Percentiles rank a stretch among this genome's conserved stretches.
Conservation (phyloP, 2,329 filamentous ascomycete genomes). For the Leptographium wingfieldii region DNA sequence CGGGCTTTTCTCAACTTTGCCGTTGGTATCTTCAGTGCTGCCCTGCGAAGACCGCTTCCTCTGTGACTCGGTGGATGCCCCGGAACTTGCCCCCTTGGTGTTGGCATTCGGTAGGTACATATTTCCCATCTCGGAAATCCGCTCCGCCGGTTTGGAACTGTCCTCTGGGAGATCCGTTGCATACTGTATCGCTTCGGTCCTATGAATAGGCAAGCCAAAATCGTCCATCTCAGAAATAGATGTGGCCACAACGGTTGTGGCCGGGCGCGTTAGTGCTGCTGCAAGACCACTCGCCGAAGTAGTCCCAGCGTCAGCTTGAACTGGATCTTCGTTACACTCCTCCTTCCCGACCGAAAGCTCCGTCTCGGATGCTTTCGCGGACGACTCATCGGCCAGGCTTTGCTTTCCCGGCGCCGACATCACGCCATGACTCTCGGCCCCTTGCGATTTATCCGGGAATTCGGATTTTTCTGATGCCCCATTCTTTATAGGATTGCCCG, state of each 20-base stretch:
- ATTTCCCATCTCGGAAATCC: slow-evolving; percentile 7
- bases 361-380: not conserved
- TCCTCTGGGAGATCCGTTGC: not conserved
- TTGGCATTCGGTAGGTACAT: slow-evolving; percentile 7
- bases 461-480: not conserved
- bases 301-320: not conserved
- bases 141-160: slow-evolving; percentile 3
- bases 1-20: not conserved
- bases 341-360: not conserved
- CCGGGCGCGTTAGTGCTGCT: not conserved
- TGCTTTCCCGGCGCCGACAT: no score
- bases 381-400: not conserved
- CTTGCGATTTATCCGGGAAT: not conserved
- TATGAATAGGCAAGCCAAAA: slow-evolving; percentile 55
- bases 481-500: not conserved
- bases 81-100: slow-evolving; percentile 6
- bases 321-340: not conserved
- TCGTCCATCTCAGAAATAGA: slow-evolving; percentile 45
- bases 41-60: slow-evolving; percentile 6
- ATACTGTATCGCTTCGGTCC: slow-evolving; percentile 22
- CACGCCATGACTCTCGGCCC: not conserved
- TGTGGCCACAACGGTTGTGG: not conserved
- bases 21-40: not conserved
- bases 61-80: slow-evolving; percentile 9
- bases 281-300: not conserved